Evolutionary conservation across 2,329 filamentous ascomycete genomes (phyloP).

Genomic region (Colletotrichum costaricense): DNA sequence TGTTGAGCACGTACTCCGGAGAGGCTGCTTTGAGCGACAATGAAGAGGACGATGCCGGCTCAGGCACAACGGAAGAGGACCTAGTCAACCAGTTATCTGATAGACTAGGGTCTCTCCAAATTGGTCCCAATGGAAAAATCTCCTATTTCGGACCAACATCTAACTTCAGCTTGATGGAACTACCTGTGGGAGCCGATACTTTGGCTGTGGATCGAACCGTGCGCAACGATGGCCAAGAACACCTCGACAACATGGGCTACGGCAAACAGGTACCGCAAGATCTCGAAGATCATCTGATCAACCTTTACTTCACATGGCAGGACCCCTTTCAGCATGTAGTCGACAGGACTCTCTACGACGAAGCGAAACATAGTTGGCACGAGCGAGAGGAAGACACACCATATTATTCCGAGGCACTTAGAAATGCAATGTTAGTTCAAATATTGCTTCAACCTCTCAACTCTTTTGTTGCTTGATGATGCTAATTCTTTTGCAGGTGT

Average conservation of each 20-base stretch:
- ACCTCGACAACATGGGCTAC: constrained; percentile 39
- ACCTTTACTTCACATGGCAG: constrained; percentile 42
- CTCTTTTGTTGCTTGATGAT: not conserved
- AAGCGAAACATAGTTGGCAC: constrained; percentile 30
- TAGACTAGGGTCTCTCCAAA: constrained; percentile 41
- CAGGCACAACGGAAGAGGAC: constrained; percentile 30
- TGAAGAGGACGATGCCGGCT: constrained; percentile 35
- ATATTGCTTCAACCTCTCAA: not conserved
- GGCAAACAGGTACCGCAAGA: constrained; percentile 33
- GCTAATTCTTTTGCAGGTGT: constrained; percentile 42
- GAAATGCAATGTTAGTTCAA: constrained; percentile 41
- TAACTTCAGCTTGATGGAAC: constrained; percentile 42
- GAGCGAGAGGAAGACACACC: constrained; percentile 37
- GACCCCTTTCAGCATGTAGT: constrained; percentile 41
- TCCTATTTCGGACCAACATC: constrained; percentile 43
- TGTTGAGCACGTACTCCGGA: constrained; percentile 9
- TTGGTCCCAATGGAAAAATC: constrained; percentile 39
- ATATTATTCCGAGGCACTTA: constrained; percentile 43
- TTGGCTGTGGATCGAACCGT: constrained; percentile 41
- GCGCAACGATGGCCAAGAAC: constrained; percentile 40
- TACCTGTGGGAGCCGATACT: constrained; percentile 38
- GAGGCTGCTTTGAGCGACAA: constrained; percentile 34
- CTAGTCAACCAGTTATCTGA: constrained; percentile 43
- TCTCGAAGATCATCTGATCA: constrained; percentile 37
- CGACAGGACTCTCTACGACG: constrained; percentile 39